Base-by-base conservation (phyloP, 306 rosid species). In the Alnus rubra region DNA sequence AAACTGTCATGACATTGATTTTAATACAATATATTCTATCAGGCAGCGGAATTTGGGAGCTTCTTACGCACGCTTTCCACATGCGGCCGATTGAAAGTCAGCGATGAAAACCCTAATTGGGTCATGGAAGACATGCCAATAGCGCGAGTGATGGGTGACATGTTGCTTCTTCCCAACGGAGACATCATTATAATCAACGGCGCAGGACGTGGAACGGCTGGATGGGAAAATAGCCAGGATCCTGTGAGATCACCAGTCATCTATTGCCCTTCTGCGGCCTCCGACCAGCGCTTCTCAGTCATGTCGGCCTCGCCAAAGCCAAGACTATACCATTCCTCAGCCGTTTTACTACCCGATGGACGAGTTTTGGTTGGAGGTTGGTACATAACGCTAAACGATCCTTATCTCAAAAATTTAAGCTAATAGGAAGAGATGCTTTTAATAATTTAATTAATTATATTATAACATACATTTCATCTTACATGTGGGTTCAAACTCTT, bases 121-220 rank as follows among this genome's bases (percentile, higher is more conserved):
- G 81, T 80, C 6, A 83, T 88, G 87, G 94, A 91, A 63, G 77
- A 80, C 15, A 93, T 93, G 98, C 94, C 98, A 12, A 37, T 91
- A 50, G 76, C 89, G 13, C 50, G 98, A 48, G 93, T 83, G 13
- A 87, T 93, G 97, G 90, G 91, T 10, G 98, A 93, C 73, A 93
- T 91, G 97, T 39, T 91, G 2, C 78, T 91, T 31, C 84, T 93
- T 37, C 94, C 98, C 0, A 84, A 80, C 28, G 98, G 97, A 4
- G 80, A 93, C 15, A 72, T 93, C 58, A 5, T 87, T 10, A 88
- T 93, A 49, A 80, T 93, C 59, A 93, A 93, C 15, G 97, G 97
- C 9, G 93, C 75, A 0, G 74, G 44, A 1, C 47, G 2, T 0
- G 98, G 98, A 30, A 88, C 97, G 0, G 98, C 98, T 8, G 97